phyloP scores from a whole-genome alignment of 1,139 yeast genomes.

The Waltiozyma sp. region DNA sequence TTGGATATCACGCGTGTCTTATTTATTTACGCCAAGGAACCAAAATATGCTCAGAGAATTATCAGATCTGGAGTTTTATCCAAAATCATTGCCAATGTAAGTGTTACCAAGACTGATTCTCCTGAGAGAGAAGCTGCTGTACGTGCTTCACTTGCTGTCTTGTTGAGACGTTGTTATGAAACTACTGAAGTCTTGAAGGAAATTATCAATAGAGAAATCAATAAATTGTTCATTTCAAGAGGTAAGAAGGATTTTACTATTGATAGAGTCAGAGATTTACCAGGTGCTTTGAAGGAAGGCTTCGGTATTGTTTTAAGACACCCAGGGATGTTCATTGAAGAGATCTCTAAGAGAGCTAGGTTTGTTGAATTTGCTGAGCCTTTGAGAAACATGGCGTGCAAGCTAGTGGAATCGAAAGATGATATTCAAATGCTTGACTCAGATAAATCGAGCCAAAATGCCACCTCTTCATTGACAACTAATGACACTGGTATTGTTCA shows the following conservation, averaged over 20 bases:
- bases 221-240: slow-evolving; percentile 27
- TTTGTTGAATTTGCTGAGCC: slow-evolving; percentile 39
- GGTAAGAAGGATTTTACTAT: slow-evolving; percentile 18
- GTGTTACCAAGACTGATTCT: slow-evolving; percentile 20
- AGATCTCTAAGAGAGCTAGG: slow-evolving; percentile 37
- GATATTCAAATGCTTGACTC: slow-evolving; percentile 30
- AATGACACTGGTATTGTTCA: slow-evolving; percentile 52
- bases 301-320: slow-evolving; percentile 48
- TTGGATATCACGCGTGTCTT: slow-evolving; percentile 40
- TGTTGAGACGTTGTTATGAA: slow-evolving; percentile 66
- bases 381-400: slow-evolving; percentile 15
- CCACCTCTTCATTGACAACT: slow-evolving; percentile 10
- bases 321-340: slow-evolving; percentile 43
- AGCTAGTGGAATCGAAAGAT: slow-evolving; percentile 19
- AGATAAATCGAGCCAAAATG: slow-evolving; percentile 3
- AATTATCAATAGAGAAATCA: slow-evolving; percentile 39
- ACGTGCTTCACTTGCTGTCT: slow-evolving; percentile 30
- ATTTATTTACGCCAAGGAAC: slow-evolving; percentile 40
- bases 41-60: slow-evolving; percentile 29
- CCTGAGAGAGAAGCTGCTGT: slow-evolving; percentile 6
- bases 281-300: slow-evolving; percentile 42
- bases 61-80: slow-evolving; percentile 32
- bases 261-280: slow-evolving; percentile 35
- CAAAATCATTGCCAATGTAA: slow-evolving; percentile 20
- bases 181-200: slow-evolving; percentile 37